phyloP scores from a whole-genome alignment of 1,284 basidiomycete species.

The Ustilago loliicola region DNA sequence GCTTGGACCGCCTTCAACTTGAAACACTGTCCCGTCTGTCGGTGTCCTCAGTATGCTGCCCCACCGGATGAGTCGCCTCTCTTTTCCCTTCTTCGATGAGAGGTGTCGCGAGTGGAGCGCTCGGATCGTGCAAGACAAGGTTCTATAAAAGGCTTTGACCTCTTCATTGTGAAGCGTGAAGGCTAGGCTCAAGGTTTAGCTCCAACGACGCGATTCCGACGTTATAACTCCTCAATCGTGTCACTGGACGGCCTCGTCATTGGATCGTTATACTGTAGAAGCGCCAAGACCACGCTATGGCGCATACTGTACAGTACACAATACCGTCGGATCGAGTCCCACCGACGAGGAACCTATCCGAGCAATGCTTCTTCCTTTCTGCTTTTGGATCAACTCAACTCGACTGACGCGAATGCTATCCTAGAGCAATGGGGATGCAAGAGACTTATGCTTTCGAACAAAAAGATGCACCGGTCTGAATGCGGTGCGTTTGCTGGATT shows the following conservation, averaged over 20 bases:
- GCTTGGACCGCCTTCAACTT: neutral
- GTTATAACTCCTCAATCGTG: neutral
- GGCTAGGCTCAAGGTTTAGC: neutral
- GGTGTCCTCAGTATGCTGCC: too few species aligned
- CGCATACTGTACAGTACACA: neutral
- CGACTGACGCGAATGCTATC: neutral
- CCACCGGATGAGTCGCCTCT: neutral
- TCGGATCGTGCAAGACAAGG: neutral
- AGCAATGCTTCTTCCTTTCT: too few species aligned
- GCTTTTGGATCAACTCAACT: too few species aligned
- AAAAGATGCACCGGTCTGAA: neutral
- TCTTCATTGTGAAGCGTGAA: neutral
- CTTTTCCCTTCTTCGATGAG: neutral
- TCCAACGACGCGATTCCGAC: slow-evolving; percentile 1
- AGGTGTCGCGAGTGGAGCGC: neutral
- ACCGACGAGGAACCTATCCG: neutral
- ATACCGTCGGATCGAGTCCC: neutral
- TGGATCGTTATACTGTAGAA: neutral
- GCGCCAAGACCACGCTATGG: neutral
- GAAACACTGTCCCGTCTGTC: too few species aligned
- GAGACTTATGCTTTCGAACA: neutral
- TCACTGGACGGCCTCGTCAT: neutral
- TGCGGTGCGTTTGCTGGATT: neutral
- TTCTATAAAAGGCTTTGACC: neutral
- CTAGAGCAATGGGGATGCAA: neutral